These are phyloP conservation scores for Gastrolobium bilobum DNA, from an alignment of 306 rosid genomes.

Conservation along the genomic window DNA sequence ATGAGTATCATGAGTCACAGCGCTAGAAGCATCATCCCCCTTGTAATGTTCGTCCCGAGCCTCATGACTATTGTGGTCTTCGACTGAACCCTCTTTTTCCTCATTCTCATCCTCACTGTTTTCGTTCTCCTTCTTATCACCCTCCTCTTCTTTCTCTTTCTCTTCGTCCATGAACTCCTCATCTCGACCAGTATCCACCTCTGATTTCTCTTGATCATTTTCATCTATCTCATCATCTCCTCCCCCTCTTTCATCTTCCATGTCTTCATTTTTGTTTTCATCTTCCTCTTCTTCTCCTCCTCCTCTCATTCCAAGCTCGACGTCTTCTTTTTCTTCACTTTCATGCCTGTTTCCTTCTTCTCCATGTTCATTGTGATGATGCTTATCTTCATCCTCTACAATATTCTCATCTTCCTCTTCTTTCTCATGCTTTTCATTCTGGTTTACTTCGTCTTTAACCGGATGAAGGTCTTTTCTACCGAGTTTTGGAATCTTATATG, in stretches of 20 bases:
- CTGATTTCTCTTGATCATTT: constrained; percentile 64
- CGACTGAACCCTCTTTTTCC: constrained; percentile 53
- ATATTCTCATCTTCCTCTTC: constrained; percentile 69
- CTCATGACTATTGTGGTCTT: constrained; percentile 66
- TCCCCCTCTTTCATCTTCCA: constrained; percentile 68
- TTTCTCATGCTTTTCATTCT: constrained; percentile 61
- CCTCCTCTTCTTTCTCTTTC: constrained; percentile 55
- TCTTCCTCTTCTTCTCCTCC: constrained; percentile 60
- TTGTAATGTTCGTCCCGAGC: constrained; percentile 86
- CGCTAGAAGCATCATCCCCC: constrained; percentile 94
- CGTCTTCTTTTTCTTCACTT: constrained; percentile 44
- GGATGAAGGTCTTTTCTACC: constrained; percentile 80
- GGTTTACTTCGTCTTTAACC: constrained; percentile 46
- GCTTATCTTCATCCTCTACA: constrained; percentile 64
- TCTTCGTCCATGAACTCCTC: constrained; percentile 65
- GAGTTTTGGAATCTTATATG: constrained; percentile 54
- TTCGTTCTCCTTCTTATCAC: constrained; percentile 52
- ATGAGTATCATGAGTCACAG: constrained; percentile 73
- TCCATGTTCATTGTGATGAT: constrained; percentile 52
- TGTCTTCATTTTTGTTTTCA: constrained; percentile 56
- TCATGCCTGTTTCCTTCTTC: constrained; percentile 48
- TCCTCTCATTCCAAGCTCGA: constrained; percentile 43
- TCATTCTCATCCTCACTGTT: constrained; percentile 49
- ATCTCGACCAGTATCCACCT: constrained; percentile 54
- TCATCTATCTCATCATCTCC: constrained; percentile 80